Evolutionary conservation across 257 asterid genomes (phyloP), one percentile per base, ranked within the genome.

Genomic region (Penstemon eatonii): DNA sequence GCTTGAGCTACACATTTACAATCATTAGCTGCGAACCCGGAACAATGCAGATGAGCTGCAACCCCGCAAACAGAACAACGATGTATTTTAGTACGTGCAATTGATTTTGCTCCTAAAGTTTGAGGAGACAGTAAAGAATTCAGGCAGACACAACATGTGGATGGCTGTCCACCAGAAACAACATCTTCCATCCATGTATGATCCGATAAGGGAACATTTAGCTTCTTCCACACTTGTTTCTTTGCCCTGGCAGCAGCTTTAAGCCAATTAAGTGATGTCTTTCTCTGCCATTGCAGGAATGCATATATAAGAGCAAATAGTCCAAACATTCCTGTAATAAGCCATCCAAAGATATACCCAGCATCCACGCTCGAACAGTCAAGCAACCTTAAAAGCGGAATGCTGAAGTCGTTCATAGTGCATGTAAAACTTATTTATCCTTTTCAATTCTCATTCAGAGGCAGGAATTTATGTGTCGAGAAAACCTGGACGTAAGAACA

Each of bases 201-300:
- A 73, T 80, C 77, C 42, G 96, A 89, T 64, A 85, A 51, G 42
- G 96, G 95, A 73, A 85, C 87, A 68, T 87, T 87, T 45, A 89
- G 82, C 65, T 84, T 85, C 81, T 89, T 85, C 96, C 90, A 87
- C 2, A 79, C 96, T 78, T 82, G 83, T 75, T 84, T 84, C 76
- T 89, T 89, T 39, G 96, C 96, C 78, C 76, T 75, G 68, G 95
- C 87, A 78, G 96, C 96, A 59, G 91, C 96, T 81, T 89, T 89
- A 73, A 87, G 87, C 96, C 96, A 87, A 65, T 87, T 85, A 47
- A 87, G 84, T 51, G 96, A 89, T 63, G 87, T 74, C 69, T 66
- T 87, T 61, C 84, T 81, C 82, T 89, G 90, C 95, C 92, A 89
- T 81, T 79, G 85, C 63, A 87, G 80, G 70, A 81, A 76, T 59